phyloP scores from a whole-genome alignment of 2,329 filamentous ascomycete species.

The Phialophora macrospora region DNA sequence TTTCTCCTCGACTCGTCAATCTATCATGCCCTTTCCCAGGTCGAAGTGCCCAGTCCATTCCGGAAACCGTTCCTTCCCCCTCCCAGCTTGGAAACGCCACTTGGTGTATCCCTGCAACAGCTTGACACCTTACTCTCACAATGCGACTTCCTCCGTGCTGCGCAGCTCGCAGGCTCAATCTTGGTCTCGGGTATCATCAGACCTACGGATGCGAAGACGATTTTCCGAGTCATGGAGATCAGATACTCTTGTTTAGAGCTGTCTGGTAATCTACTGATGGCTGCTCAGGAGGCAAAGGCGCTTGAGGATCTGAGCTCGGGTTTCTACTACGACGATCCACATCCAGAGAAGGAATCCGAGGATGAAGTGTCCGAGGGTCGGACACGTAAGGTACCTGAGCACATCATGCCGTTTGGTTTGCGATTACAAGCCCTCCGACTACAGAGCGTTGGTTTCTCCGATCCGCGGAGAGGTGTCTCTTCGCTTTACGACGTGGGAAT shows the following conservation, averaged over 20 bases:
- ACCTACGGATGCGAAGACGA: constrained; percentile 62
- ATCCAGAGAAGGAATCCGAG: constrained; percentile 29
- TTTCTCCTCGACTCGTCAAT: constrained; percentile 79
- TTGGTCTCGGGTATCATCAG: constrained; percentile 50
- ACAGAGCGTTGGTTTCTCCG: constrained; percentile 83
- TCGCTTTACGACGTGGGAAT: constrained; percentile 86
- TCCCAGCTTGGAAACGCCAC: constrained; percentile 65
- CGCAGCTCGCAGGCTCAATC: constrained; percentile 54
- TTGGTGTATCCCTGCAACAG: constrained; percentile 44
- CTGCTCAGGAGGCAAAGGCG: constrained; percentile 66
- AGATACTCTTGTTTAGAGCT: constrained; percentile 82
- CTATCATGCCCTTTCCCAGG: constrained; percentile 77
- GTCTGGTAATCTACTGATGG: constrained; percentile 72
- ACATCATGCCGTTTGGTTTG: constrained; percentile 85
- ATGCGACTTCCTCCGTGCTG: constrained; percentile 81
- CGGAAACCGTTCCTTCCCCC: constrained; percentile 66
- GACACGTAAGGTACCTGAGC: constrained; percentile 67
- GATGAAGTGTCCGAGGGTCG: constrained; percentile 57
- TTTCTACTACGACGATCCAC: constrained; percentile 50
- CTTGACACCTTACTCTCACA: constrained; percentile 69
- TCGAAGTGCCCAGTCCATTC: constrained; percentile 67
- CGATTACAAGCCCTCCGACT: constrained; percentile 81
- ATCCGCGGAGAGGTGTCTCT: constrained; percentile 82
- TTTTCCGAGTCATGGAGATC: constrained; percentile 79
- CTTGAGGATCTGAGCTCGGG: constrained; percentile 67